Conservation (phyloP, 768 basidiomycete genomes). For the Dentipellis sp. region DNA sequence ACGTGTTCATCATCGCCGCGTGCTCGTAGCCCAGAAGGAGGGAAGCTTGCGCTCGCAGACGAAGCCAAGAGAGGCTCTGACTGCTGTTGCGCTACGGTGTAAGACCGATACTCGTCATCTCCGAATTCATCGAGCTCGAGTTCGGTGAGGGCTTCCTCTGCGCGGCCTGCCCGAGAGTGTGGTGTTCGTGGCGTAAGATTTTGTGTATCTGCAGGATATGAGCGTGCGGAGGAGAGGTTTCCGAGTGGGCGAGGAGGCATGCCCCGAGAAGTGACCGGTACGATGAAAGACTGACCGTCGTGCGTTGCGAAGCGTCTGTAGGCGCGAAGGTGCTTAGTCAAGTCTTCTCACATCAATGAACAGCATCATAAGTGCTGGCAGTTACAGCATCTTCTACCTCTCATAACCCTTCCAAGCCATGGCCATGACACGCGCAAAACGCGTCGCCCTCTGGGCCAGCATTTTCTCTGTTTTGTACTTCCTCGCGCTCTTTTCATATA, state of each 20-base stretch:
- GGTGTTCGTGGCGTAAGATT: conserved; percentile 49
- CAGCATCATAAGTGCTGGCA: not conserved
- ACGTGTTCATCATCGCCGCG: conserved; percentile 27
- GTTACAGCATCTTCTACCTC: not conserved
- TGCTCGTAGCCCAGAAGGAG: conserved; percentile 28
- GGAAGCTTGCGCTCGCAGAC: conserved; percentile 25
- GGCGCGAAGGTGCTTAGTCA: not conserved
- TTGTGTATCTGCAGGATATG: conserved; percentile 5
- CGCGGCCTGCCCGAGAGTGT: conserved; percentile 48
- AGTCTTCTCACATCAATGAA: not conserved
- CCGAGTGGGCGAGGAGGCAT: conserved; percentile 12
- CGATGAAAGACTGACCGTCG: no score
- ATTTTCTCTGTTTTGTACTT: conserved; percentile 41
- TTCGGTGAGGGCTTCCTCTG: conserved; percentile 43
- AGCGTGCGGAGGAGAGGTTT: conserved; percentile 2
- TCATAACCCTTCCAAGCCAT: not conserved
- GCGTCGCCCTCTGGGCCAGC: conserved; percentile 37
- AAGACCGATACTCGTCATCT: conserved; percentile 30
- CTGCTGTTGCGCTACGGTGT: conserved; percentile 19
- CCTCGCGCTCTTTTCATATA: conserved; percentile 42
- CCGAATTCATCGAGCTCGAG: conserved; percentile 36
- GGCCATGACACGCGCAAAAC: conserved; percentile 54
- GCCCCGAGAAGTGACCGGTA: not conserved
- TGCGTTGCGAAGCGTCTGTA: no score
- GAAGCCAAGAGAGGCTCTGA: conserved; percentile 43